Conservation (phyloP, 2,329 filamentous ascomycete genomes). For the Ceratocystis papillata region DNA sequence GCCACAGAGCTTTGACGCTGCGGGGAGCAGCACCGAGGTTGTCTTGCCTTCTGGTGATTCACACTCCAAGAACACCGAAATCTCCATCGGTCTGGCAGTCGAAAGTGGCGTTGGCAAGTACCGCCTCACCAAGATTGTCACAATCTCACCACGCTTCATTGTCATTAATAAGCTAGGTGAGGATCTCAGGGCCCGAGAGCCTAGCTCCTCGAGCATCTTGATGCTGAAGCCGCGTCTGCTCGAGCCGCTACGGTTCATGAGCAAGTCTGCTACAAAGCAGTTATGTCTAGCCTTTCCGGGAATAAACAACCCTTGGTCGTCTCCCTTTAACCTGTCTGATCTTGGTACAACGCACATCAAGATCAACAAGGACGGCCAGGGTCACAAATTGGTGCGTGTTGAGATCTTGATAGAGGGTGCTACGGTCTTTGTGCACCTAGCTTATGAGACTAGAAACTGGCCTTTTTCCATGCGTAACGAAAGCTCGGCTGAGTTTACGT, state of each 20-base stretch:
- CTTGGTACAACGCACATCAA: constrained; percentile 89
- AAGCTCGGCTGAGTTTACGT: constrained; percentile 91
- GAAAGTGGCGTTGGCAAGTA: constrained; percentile 93
- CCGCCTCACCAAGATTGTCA: constrained; percentile 92
- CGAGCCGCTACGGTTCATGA: constrained; percentile 79
- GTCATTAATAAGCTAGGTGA: constrained; percentile 87
- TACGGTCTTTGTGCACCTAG: constrained; percentile 86
- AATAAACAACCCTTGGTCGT: constrained; percentile 94
- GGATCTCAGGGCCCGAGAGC: constrained; percentile 80
- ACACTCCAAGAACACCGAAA: constrained; percentile 52
- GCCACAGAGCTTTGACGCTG: constrained; percentile 93
- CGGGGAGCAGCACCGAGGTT: constrained; percentile 84
- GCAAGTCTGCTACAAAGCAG: constrained; percentile 73
- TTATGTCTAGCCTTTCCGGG: constrained; percentile 87
- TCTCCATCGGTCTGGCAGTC: constrained; percentile 82
- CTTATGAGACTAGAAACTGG: constrained; percentile 87
- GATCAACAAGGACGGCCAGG: constrained; percentile 77
- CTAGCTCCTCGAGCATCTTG: constrained; percentile 77
- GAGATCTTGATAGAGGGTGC: constrained; percentile 88
- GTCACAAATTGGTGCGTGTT: constrained; percentile 75
- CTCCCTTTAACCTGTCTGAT: constrained; percentile 94
- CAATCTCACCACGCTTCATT: constrained; percentile 82
- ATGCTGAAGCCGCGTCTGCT: constrained; percentile 67
- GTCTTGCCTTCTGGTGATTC: constrained; percentile 53
- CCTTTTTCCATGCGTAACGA: constrained; percentile 98